phyloP scores from a whole-genome alignment of 371 early-diverging fungal genomes.

The Saksenaea vasiformis region DNA sequence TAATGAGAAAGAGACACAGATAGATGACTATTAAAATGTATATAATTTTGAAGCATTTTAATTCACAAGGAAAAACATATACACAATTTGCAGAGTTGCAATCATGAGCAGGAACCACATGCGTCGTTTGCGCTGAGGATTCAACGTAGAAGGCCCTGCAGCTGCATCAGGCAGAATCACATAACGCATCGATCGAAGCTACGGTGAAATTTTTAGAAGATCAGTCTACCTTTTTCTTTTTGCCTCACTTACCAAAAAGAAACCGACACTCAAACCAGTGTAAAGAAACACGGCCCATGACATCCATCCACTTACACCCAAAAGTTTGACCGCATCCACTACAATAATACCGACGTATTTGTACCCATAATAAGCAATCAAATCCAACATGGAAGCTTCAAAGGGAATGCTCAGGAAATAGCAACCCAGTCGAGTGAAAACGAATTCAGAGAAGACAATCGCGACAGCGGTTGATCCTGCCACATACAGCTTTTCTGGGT shows the following conservation, averaged over 20 bases:
- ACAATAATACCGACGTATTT: slow-evolving; percentile 88
- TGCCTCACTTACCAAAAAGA: slow-evolving; percentile 45
- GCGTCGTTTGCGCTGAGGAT: slow-evolving; percentile 79
- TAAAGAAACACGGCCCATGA: slow-evolving; percentile 75
- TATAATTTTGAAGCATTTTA: slow-evolving; percentile 14
- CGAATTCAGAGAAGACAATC: slow-evolving; percentile 79
- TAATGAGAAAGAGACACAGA: slow-evolving; percentile 51
- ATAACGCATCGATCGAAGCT: slow-evolving; percentile 87
- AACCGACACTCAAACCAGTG: slow-evolving; percentile 78
- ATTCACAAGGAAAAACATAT: slow-evolving; percentile 76
- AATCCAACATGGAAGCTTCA: slow-evolving; percentile 87
- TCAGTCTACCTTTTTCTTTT: background rate
- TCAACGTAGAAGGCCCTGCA: slow-evolving; percentile 69
- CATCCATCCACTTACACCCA: slow-evolving; percentile 53
- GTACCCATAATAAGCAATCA: slow-evolving; percentile 93
- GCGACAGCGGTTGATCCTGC: slow-evolving; percentile 88
- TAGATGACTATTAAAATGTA: slow-evolving; percentile 19
- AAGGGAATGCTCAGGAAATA: slow-evolving; percentile 88
- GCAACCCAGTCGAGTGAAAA: slow-evolving; percentile 81
- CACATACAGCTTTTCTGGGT: slow-evolving; percentile 88
- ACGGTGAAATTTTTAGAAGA: slow-evolving; percentile 6
- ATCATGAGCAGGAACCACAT: slow-evolving; percentile 89
- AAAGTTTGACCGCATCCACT: slow-evolving; percentile 52
- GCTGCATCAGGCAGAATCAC: slow-evolving; percentile 87
- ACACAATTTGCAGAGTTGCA: slow-evolving; percentile 79